Base-by-base conservation (phyloP, 2,329 filamentous ascomycete species). In the Monilinia fructicola region DNA sequence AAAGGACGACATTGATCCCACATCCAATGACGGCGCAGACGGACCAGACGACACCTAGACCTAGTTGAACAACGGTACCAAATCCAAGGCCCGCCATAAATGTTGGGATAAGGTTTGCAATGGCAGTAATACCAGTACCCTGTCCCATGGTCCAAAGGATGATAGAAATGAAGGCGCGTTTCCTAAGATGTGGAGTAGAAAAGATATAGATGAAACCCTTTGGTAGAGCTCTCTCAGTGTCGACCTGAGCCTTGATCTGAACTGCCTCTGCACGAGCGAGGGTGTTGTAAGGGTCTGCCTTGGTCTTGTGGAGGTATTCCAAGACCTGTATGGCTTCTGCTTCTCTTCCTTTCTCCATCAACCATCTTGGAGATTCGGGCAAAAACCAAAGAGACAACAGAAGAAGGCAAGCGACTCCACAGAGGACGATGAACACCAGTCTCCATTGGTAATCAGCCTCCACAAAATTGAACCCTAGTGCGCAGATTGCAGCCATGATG, bases 351-450 rank as follows among this genome's bases (percentile, higher is more conserved):
- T 68, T 65, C 35, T 66, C 67, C 38, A 71, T 66, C 28, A 73
- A 64, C 54, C 69, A 71, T 23, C 90, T 84, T 0, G 90, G 89
- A 0, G 88, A 90, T 76, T 92, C 90, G 10, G 90, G 90, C 2
- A 92, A 82, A 66, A 90, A 69, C 50, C 87, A 69, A 78, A 92
- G 31, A 1, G 69, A 67, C 1, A 69, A 56, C n/a, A 72, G 40
- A 26, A 73, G 65, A n/a, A 77, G 69, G 42, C 35, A 63, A 21
- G 60, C 48, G 26, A 63, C 26, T 63, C 46, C 48, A 42, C 46
- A 40, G 4, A 63, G 46, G 21, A 63, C 60, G 11, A 63, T 31
- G 26, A 63, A 63, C 1, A 63, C 60, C 46, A 63, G n/a, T 31
- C 60, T 63, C 48, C 60, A 63, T 54, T 63, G 48, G 35, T 63